Conservation (phyloP, 306 rosid genomes). For the Vachellia collinsii region DNA sequence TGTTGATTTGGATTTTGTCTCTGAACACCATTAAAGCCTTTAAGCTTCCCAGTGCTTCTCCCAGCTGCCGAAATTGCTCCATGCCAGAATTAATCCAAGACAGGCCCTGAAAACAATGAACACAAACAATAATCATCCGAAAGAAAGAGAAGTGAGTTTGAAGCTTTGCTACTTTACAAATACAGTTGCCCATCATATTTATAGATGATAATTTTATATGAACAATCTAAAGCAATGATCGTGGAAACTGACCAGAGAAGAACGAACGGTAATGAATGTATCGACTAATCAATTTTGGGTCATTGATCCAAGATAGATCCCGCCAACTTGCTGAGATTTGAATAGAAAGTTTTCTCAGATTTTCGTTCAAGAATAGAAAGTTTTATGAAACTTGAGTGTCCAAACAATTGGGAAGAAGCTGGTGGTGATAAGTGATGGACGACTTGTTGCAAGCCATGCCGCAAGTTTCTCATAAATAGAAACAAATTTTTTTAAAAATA, state of each 20-base stretch:
- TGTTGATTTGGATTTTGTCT: conserved; percentile 72
- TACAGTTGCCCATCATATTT: not conserved
- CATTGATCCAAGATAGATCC: not conserved
- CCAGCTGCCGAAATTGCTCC: conserved; percentile 85
- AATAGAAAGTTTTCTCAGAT: conserved; percentile 19
- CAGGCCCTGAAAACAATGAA: conserved; percentile 17
- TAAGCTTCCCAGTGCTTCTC: conserved; percentile 80
- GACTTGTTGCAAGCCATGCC: not conserved
- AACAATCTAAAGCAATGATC: conserved; percentile 7
- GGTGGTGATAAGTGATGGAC: not conserved
- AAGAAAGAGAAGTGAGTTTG: too few relatives aligned
- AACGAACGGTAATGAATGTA: too few relatives aligned
- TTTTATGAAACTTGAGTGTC: not conserved
- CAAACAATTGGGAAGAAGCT: not conserved
- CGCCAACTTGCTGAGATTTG: conserved; percentile 22
- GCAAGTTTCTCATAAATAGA: too few relatives aligned
- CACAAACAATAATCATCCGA: not conserved
- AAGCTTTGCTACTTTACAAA: too few relatives aligned
- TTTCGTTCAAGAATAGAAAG: conserved; percentile 37
- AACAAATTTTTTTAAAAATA: too few relatives aligned
- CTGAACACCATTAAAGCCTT: conserved; percentile 78
- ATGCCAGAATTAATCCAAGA: conserved; percentile 40
- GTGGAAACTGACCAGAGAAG: not conserved
- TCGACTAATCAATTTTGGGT: too few relatives aligned
- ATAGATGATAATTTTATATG: not conserved